These are phyloP conservation scores for Phytophthora colocasiae DNA, from an alignment of 352 stramenopile genomes.

Conservation along the genomic window DNA sequence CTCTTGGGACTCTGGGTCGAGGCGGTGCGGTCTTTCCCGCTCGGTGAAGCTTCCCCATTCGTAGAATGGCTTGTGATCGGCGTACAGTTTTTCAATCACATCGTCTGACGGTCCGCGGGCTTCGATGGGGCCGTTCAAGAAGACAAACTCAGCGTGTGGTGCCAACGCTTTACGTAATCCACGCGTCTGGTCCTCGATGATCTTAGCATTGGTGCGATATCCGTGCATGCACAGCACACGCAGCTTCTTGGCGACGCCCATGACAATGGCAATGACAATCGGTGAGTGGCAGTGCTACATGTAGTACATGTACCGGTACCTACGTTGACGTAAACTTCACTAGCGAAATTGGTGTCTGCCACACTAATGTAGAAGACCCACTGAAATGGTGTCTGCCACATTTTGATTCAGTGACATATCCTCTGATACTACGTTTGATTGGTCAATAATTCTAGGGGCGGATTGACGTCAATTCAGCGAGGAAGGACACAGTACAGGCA, in stretches of 20 bases:
- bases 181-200: slow-evolving; percentile 64
- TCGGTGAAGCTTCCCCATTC: slow-evolving; percentile 49
- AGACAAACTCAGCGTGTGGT: slow-evolving; percentile 61
- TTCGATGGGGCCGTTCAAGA: slow-evolving; percentile 58
- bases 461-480: slow-evolving; percentile 20
- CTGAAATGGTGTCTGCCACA: neutral
- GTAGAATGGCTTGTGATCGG: slow-evolving; percentile 55
- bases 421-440: slow-evolving; percentile 4
- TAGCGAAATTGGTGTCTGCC: neutral
- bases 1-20: slow-evolving; percentile 28
- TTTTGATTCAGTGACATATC: slow-evolving; percentile 7
- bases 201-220: slow-evolving; percentile 57
- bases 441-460: slow-evolving; percentile 26
- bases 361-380: slow-evolving; percentile 1
- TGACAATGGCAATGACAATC: neutral
- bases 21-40: slow-evolving; percentile 28
- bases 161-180: slow-evolving; percentile 50
- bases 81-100: slow-evolving; percentile 54
- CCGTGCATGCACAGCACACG: slow-evolving; percentile 73
- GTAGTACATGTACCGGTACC: too few relatives aligned
- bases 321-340: slow-evolving; percentile 29
- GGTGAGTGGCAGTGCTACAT: slow-evolving; percentile 1
- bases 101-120: slow-evolving; percentile 52
- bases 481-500: slow-evolving; percentile 18
- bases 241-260: slow-evolving; percentile 37